These are phyloP conservation scores for Candida tunisiensis DNA, from an alignment of 1,139 yeast genomes.

Conservation along the genomic window DNA sequence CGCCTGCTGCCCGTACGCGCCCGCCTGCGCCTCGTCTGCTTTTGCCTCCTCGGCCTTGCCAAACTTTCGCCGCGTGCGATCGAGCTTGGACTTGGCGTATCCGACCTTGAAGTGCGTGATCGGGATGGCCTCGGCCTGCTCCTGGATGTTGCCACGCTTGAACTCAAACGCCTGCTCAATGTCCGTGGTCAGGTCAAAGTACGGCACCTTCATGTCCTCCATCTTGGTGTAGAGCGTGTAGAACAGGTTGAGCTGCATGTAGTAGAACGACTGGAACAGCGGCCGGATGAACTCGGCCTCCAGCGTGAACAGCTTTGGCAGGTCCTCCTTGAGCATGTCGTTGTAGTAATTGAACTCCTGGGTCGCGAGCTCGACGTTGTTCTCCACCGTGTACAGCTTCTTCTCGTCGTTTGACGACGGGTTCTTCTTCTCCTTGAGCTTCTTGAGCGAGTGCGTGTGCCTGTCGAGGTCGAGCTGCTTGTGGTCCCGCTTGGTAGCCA, in stretches of 20 bases:
- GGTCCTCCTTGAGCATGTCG: conserved; percentile 78
- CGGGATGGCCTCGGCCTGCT: conserved; percentile 69
- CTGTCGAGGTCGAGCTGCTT: conserved; percentile 91
- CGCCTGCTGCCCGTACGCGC: conserved; percentile 9
- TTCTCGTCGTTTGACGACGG: conserved; percentile 81
- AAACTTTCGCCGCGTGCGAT: conserved; percentile 62
- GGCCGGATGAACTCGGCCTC: conserved; percentile 91
- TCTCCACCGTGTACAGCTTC: conserved; percentile 73
- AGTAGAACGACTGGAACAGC: conserved; percentile 81
- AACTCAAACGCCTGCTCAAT: conserved; percentile 60
- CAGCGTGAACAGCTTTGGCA: conserved; percentile 71
- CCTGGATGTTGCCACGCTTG: conserved; percentile 86
- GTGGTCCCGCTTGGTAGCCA: conserved; percentile 91
- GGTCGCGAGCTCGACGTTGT: conserved; percentile 77
- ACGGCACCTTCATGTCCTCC: conserved; percentile 95
- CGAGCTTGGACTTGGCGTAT: conserved; percentile 71
- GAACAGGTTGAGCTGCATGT: conserved; percentile 93
- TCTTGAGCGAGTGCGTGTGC: conserved; percentile 48
- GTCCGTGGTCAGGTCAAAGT: conserved; percentile 74
- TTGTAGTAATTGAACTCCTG: conserved; percentile 94
- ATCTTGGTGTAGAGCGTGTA: conserved; percentile 79
- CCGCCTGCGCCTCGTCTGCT: conserved; percentile 21
- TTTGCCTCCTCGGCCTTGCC: conserved; percentile 34
- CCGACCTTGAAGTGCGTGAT: conserved; percentile 83
- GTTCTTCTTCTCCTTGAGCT: conserved; percentile 70